Base-by-base conservation (phyloP, 2,329 filamentous ascomycete species). In the Hypoxylon sp. region DNA sequence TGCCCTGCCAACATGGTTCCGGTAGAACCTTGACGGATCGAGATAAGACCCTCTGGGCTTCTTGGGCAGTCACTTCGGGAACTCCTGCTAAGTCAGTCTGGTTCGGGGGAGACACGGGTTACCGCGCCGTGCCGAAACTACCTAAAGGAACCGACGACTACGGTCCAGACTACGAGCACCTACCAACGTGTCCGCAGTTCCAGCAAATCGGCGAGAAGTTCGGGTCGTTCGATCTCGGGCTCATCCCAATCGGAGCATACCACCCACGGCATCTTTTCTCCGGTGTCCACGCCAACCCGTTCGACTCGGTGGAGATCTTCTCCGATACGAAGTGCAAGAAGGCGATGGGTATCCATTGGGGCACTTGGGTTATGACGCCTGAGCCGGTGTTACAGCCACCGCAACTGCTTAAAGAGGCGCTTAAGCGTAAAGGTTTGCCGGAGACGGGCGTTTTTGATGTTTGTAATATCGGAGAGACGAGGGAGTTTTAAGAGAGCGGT, bases 211-310 rank as follows among this genome's bases (percentile, higher is more conserved):
- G 95, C 68, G 82, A 89, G 14, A 86, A 91, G 58, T 86, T 93
- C 35, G 94, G 95, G 0, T 93, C 94, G 0, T 97, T 98, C 75
- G 94, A 98, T 78, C 87, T 98, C 5, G 95, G 95, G 0, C 82
- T 98, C 61, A 96, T 98, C 71, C 95, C 95, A 42, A 98, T 98
- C 73, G 95, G 95, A 59, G 95, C 94, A 1, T 98, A 98, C 80
- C 84, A 88, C 66, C 92, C 92, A 0, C 85, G 92, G 24, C 80
- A 79, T 63, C 79, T 96, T 69, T 94, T 96, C 84, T 94, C 90
- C 51, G 83, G 89, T 19, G 90, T 97, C 86, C 95, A 98, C 78
- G 91, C 92, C 6, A 92, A 97, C 78, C 95, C 95, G 0, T 90
- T 89, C 72, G 95, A 98, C 78, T 88, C 91, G 0, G 94, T 97